Base-by-base conservation (phyloP, 2,329 filamentous ascomycete genomes). In the Curvularia sp. region DNA sequence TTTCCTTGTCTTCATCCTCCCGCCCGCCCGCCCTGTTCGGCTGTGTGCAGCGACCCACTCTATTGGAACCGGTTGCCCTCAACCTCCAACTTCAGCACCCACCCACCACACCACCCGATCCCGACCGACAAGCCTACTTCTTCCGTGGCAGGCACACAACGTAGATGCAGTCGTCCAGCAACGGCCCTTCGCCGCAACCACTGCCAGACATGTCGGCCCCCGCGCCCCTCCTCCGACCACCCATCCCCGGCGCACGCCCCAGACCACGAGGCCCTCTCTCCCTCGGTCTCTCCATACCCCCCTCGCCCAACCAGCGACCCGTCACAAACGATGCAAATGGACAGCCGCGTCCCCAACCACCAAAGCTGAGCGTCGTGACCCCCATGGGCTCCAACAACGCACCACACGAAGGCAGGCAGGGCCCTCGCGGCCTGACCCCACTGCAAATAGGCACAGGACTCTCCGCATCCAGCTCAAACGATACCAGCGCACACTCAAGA, bases 251-350 rank as follows among this genome's bases (percentile, higher is more conserved):
- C 64, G 84, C 77, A 48, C 77, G 77, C 63, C 84, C 83, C 67
- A 81, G 84, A 64, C 88, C 86, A 58, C 81, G 84, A 59, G 85
- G 90, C 63, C 84, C 89, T 53, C 92, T 92, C 28, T 88, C 90
- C 69, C 85, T 98, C 58, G 94, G 93, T 44, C 86, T 98, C 56
- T 91, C 93, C 46, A 98, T 98, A 58, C 94, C 94, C 38, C 88
- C 91, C 0, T 96, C 92, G 35, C 91, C 92, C 49, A 94, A 88
- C 79, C 89, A 84, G 62, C 92, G 93, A 77, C 88, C 93, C 1
- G 87, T 96, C 58, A 86, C 95, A 51, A 86, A 85, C 66, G 83
- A 82, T 66, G 77, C 83, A 70, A 79, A 71, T 13, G 78, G 81
- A 3, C 57, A 54, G 15, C 84, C 88, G 48, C 89, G 91, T 24